Evolutionary conservation across 768 basidiomycete genomes (phyloP).

Genomic region (Hypsizygus marmoreus): DNA sequence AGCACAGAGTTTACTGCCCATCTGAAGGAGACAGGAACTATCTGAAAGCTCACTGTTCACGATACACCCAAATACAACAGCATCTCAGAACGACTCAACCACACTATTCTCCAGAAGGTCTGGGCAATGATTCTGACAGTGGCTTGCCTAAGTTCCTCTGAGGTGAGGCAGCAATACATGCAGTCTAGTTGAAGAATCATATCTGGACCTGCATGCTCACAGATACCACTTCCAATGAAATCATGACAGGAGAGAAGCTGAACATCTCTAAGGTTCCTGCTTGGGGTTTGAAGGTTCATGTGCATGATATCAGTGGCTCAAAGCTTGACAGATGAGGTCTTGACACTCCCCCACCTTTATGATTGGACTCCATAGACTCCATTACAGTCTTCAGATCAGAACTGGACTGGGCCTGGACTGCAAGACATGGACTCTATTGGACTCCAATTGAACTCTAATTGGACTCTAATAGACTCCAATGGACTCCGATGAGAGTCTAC

Average conservation of each 20-base stretch:
- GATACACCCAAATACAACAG: not conserved
- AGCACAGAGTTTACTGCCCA: slow-evolving; percentile 1
- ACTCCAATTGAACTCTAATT: too few species aligned
- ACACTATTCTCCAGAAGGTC: slow-evolving; percentile 13
- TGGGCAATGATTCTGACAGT: slow-evolving; percentile 26
- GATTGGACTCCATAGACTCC: too few species aligned
- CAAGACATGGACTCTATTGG: too few species aligned
- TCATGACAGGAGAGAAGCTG: slow-evolving; percentile 25
- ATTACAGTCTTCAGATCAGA: too few species aligned
- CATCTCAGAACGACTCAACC: not conserved
- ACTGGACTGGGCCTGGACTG: too few species aligned
- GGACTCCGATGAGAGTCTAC: too few species aligned
- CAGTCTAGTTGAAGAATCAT: slow-evolving; percentile 35
- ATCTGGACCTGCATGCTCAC: slow-evolving; percentile 24
- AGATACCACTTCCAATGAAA: slow-evolving; percentile 22
- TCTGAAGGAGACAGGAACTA: not conserved
- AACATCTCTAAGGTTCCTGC: slow-evolving; percentile 24
- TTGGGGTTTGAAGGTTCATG: slow-evolving; percentile 30
- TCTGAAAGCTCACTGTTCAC: too few species aligned
- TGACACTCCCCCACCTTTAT: too few species aligned
- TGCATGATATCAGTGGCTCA: slow-evolving; percentile 21
- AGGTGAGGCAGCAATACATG: slow-evolving; percentile 35
- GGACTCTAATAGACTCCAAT: too few species aligned
- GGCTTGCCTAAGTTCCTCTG: slow-evolving; percentile 33
- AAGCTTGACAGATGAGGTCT: slow-evolving; percentile 30